These are phyloP conservation scores for Litsea cubeba DNA, from an alignment of 164 flowering plant genomes.

Conservation along the genomic window DNA sequence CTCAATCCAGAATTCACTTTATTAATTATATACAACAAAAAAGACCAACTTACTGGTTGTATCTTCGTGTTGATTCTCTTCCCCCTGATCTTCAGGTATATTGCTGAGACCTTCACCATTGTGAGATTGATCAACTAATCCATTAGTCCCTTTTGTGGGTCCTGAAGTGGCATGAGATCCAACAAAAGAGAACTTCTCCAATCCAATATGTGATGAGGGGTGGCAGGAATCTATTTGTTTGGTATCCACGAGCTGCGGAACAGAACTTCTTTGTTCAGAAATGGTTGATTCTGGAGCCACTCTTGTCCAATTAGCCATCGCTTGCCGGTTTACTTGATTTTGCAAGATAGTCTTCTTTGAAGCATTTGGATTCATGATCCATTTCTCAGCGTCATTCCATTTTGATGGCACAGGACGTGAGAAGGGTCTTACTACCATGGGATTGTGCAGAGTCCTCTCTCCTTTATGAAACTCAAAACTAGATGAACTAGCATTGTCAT, in stretches of 20 bases:
- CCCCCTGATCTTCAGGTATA: constrained; percentile 34
- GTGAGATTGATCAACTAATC: constrained; percentile 28
- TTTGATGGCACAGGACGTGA: constrained; percentile 71
- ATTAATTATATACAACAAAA: background rate
- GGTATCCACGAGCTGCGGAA: constrained; percentile 22
- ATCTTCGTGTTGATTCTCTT: constrained; percentile 35
- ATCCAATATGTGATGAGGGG: constrained; percentile 27
- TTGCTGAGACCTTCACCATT: constrained; percentile 3
- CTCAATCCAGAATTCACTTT: background rate
- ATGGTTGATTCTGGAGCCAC: constrained; percentile 50
- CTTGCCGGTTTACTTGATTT: constrained; percentile 36
- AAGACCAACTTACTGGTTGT: constrained; percentile 34
- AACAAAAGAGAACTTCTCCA: constrained; percentile 49
- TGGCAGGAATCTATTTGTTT: constrained; percentile 52
- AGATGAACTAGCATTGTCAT: constrained; percentile 67
- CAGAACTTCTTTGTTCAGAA: constrained; percentile 33
- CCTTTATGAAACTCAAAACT: constrained; percentile 92
- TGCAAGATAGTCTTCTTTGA: constrained; percentile 34
- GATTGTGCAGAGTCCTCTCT: constrained; percentile 46
- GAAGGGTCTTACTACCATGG: constrained; percentile 30
- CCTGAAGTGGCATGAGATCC: constrained; percentile 19
- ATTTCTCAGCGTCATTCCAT: constrained; percentile 97
- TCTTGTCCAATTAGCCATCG: constrained; percentile 31
- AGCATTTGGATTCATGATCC: constrained; percentile 54
- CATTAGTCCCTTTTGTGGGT: constrained; percentile 24